Base-by-base conservation (phyloP, 2,329 filamentous ascomycete genomes). In the Alternaria alternata region DNA sequence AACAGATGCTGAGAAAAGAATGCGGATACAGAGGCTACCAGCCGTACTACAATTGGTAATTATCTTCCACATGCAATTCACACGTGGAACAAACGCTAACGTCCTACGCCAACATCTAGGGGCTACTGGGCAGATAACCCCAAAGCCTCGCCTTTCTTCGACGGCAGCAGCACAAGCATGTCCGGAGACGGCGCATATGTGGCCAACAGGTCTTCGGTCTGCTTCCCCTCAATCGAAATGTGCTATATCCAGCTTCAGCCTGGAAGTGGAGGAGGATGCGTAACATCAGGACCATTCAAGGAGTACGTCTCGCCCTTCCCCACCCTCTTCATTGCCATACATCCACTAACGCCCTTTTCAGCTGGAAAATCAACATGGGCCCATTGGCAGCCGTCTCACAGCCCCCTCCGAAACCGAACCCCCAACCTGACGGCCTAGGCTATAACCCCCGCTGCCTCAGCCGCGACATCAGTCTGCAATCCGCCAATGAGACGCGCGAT, bases 221-320 rank as follows among this genome's bases (percentile, higher is more conserved):
- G 74, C 47, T 69, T 78, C 12, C 71, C 75, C 0, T 65, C 68
- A 8, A 56, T 58, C 11, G 53, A 63, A 7, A 18, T 36, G 3
- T 76, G 71, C 38, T 60, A 56, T 3, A 70, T 82, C 59, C 76
- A 66, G 20, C 71, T 84, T 9, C 83, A 82, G 0, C 81, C 81
- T 0, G 86, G 84, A n/a, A 79, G 80, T 0, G 86, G 86, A 14
- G 86, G 86, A 39, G 86, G 86, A 2, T 88, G 85, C 68, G 78
- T 88, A 3, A 78, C 71, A 14, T 79, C 75, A 0, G 85, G 85
- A 0, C 85, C 85, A 0, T 86, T 87, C 75, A 81, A 78, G 65
- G 78, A 86, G 70, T 73, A 67, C 38, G 63, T 56, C 2, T 1
- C 4, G 30, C 14, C 9, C 12, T 24, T 11, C 30, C 7, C 24